Percentiles rank a stretch among this genome's conserved stretches.
Conservation (phyloP, 371 early-diverging fungal species). For the Mortierella sp. region DNA sequence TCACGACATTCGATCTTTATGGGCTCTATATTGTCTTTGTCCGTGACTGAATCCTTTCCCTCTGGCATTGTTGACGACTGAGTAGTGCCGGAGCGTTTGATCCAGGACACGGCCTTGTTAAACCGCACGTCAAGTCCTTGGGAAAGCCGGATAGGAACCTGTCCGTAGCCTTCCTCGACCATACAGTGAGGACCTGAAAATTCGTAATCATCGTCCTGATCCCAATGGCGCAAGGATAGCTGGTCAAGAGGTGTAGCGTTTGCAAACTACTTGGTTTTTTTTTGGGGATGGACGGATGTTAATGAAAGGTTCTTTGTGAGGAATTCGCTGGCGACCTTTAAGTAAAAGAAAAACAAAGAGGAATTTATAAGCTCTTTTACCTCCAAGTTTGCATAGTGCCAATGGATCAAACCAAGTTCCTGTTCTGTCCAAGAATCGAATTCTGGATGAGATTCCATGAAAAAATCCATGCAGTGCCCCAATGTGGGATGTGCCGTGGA, state of each 20-base stretch:
- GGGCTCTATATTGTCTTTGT: neutral
- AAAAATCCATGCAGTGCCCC: constrained; percentile 56
- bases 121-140: constrained; percentile 52
- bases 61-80: neutral
- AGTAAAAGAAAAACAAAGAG: no score
- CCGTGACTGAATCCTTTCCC: neutral
- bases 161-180: constrained; percentile 57
- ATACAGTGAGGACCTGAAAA: constrained; percentile 56
- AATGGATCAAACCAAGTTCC: constrained; percentile 56
- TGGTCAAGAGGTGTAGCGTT: constrained; percentile 54
- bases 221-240: constrained; percentile 57
- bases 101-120: constrained; percentile 34
- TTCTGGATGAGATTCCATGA: constrained; percentile 53
- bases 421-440: constrained; percentile 29
- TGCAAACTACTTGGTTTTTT: constrained; percentile 47
- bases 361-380: constrained; percentile 5
- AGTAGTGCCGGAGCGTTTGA: constrained; percentile 7
- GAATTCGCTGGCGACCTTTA: no score
- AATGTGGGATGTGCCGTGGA: constrained; percentile 35
- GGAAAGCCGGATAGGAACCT: constrained; percentile 52
- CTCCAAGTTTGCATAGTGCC: constrained; percentile 60
- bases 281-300: no score
- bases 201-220: constrained; percentile 58
- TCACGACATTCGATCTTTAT: constrained; percentile 48
- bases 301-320: no score